A percentile compares a stretch with the other conserved stretches of the same genome.
These are phyloP conservation scores for Fragaria iinumae DNA, from an alignment of 306 rosid species.

Conservation along the genomic window DNA sequence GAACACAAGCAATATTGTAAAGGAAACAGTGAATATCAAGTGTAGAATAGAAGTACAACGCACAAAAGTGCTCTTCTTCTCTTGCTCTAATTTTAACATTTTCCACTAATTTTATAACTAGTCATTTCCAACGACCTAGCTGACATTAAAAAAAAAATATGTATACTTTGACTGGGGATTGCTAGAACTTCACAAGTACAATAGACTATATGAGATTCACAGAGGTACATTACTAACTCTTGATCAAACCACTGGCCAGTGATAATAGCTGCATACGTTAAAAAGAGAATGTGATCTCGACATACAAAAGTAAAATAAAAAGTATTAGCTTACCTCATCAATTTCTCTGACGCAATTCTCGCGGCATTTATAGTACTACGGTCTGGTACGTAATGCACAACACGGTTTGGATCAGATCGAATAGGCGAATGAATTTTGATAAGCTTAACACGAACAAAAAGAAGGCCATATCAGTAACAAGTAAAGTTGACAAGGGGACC, in stretches of 20 bases:
- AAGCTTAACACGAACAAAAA: slow-evolving; percentile 52
- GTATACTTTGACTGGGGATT: background rate
- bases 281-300: background rate
- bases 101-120: background rate
- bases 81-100: background rate
- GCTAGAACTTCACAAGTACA: background rate
- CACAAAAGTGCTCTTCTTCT: background rate
- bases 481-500: slow-evolving; percentile 4
- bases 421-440: slow-evolving; percentile 94
- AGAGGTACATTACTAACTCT: background rate
- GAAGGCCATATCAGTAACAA: slow-evolving; percentile 20
- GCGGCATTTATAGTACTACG: slow-evolving; percentile 51
- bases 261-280: slow-evolving; percentile 1
- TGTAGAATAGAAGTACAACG: background rate
- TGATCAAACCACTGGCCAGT: background rate
- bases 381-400: slow-evolving; percentile 80
- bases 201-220: background rate
- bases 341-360: slow-evolving; percentile 81
- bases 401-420: slow-evolving; percentile 88
- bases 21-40: background rate
- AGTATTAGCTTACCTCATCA: slow-evolving; percentile 51
- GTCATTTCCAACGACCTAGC: background rate
- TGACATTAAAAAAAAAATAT: background rate
- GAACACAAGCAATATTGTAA: background rate
- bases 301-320: background rate